Conservation (phyloP, 441 rosid species). For the Euphorbia schlechtendalii region DNA sequence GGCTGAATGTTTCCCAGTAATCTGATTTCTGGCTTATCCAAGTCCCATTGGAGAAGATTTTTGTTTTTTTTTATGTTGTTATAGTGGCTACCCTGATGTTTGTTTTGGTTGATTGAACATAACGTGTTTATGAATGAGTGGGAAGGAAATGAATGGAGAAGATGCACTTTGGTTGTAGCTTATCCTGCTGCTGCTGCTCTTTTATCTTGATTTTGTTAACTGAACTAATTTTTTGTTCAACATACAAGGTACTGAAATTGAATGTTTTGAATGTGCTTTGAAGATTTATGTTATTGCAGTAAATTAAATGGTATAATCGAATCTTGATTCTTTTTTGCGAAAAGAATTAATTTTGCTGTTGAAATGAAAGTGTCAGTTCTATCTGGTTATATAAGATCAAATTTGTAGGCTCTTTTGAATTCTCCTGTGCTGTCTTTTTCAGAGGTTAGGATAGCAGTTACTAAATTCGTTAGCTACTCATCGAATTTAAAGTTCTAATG, state of each 20-base stretch:
- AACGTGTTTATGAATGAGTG: slow-evolving; percentile 11
- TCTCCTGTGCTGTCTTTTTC: too few relatives aligned
- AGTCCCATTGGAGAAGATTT: slow-evolving; percentile 9
- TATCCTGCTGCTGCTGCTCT: not conserved
- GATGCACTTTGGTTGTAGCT: not conserved
- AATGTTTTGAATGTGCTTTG: too few relatives aligned
- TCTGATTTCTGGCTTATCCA: slow-evolving; percentile 3
- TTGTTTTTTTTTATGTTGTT: slow-evolving; percentile 13
- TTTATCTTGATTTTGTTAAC: slow-evolving; percentile 4
- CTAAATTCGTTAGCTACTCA: too few relatives aligned
- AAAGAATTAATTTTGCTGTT: too few relatives aligned
- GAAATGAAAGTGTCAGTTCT: too few relatives aligned
- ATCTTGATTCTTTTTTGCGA: too few relatives aligned
- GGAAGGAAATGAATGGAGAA: slow-evolving; percentile 5
- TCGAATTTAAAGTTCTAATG: too few relatives aligned
- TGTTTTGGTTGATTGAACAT: slow-evolving; percentile 9
- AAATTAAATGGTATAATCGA: too few relatives aligned
- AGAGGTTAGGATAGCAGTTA: too few relatives aligned
- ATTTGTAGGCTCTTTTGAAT: too few relatives aligned
- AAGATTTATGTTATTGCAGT: too few relatives aligned
- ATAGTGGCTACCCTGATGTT: not conserved
- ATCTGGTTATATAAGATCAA: too few relatives aligned
- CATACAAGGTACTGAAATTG: not conserved
- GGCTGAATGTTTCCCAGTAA: slow-evolving; percentile 89
- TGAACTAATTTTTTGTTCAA: not conserved